A percentile compares a stretch with the other conserved stretches of the same genome.
Evolutionary conservation across 2,329 filamentous ascomycete species (phyloP).

Genomic region (Calonectria leucothoes): DNA sequence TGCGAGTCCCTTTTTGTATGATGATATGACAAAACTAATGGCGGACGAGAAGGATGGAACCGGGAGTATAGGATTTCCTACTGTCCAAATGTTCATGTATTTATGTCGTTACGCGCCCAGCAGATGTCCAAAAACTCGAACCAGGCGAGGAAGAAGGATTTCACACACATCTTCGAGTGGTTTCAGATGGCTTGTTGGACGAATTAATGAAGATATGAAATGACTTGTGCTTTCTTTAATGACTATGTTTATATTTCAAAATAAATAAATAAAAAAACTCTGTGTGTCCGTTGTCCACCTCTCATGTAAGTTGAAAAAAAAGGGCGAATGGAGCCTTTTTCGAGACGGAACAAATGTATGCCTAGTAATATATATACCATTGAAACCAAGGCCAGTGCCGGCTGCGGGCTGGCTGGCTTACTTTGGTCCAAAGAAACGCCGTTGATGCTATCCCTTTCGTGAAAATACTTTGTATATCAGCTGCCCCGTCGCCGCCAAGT

Average conservation of each 20-base stretch:
- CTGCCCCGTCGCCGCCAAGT: neutral
- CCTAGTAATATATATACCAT: slow-evolving; percentile 10
- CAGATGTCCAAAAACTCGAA: neutral
- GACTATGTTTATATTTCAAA: neutral
- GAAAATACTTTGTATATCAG: slow-evolving; percentile 1
- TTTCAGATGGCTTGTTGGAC: neutral
- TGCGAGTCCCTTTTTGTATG: neutral
- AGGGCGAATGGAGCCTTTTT: neutral
- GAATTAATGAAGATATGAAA: slow-evolving; percentile 39
- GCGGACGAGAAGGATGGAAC: neutral
- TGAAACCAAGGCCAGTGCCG: neutral
- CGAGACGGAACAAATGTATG: neutral
- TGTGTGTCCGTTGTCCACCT: neutral
- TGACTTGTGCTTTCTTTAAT: slow-evolving; percentile 12
- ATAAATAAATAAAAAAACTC: too few species aligned
- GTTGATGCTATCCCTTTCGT: neutral
- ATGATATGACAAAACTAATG: neutral
- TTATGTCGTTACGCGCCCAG: slow-evolving; percentile 1
- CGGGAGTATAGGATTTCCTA: neutral
- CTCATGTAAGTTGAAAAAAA: neutral
- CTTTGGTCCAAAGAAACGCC: slow-evolving; percentile 1
- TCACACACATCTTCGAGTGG: neutral
- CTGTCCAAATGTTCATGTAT: neutral
- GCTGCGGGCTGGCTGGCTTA: neutral
- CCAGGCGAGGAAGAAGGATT: neutral